Conservation (phyloP, 768 basidiomycete species). For the Sarcomyxa edulis region DNA sequence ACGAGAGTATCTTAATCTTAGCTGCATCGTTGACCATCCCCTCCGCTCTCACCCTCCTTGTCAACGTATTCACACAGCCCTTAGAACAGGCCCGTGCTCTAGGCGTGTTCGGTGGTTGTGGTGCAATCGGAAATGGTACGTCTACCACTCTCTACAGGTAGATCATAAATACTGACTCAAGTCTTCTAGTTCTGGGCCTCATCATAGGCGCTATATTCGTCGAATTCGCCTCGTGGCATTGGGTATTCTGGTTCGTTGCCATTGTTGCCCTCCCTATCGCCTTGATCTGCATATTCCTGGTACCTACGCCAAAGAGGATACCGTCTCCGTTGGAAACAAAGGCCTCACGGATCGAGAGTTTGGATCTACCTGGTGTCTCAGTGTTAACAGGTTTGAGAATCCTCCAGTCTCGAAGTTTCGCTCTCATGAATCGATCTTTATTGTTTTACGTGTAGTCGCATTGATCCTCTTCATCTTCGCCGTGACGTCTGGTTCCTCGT, state of each 20-base stretch:
- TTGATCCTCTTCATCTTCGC: conserved; percentile 36
- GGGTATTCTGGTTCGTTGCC: conserved; percentile 47
- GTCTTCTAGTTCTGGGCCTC: conserved; percentile 30
- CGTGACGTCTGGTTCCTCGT: conserved; percentile 39
- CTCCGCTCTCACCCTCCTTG: conserved; percentile 43
- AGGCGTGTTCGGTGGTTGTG: conserved; percentile 38
- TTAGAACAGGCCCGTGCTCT: conserved; percentile 43
- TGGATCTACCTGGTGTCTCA: conserved; percentile 34
- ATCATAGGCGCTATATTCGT: conserved; percentile 40
- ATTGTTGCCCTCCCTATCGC: conserved; percentile 30
- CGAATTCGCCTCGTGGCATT: conserved; percentile 34
- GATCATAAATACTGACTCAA: neutral
- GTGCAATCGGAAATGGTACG: conserved; percentile 39
- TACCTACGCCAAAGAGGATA: conserved; percentile 20
- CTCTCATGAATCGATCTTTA: too few species aligned
- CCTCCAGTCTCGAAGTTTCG: neutral
- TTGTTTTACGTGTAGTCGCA: conserved; percentile 21
- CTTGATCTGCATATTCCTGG: conserved; percentile 22
- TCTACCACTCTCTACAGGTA: conserved; percentile 4
- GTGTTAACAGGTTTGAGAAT: conserved; percentile 26
- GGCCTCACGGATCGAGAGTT: conserved; percentile 16
- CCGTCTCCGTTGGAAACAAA: conserved; percentile 3
- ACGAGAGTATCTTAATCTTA: conserved; percentile 13
- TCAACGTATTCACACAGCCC: conserved; percentile 44
- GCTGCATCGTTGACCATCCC: conserved; percentile 47